phyloP scores from a whole-genome alignment of 2,329 filamentous ascomycete species.

The Gremmenia infestans region DNA sequence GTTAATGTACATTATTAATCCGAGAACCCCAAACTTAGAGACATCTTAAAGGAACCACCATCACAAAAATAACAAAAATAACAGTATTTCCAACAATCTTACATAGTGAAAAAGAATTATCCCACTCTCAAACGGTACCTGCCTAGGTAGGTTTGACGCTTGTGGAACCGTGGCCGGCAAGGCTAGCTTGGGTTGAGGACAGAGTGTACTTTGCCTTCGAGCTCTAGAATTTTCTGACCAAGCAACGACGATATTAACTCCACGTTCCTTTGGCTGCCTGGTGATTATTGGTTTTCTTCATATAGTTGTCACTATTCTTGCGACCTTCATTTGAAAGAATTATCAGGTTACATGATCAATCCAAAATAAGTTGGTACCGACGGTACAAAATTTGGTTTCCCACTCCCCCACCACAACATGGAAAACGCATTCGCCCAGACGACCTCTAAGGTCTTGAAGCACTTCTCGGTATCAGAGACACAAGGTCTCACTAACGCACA shows the following conservation, averaged over 20 bases:
- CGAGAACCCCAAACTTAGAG: too few species aligned
- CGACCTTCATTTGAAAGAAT: conserved; percentile 6
- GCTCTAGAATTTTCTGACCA: not conserved
- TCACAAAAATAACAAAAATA: too few species aligned
- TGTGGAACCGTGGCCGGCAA: too few species aligned
- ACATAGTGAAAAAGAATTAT: not conserved
- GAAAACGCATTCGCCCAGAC: conserved; percentile 58
- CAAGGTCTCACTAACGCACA: conserved; percentile 56
- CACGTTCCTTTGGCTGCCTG: conserved; percentile 4
- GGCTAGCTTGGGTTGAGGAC: not conserved
- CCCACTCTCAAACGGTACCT: not conserved
- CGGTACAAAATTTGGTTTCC: conserved; percentile 11
- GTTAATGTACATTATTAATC: too few species aligned
- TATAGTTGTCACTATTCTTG: conserved; percentile 5
- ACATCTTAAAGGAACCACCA: too few species aligned
- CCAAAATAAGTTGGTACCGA: conserved; percentile 12
- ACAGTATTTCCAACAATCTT: too few species aligned
- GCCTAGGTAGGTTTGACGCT: too few species aligned
- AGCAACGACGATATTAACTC: not conserved
- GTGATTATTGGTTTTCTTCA: not conserved
- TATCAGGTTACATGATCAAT: conserved; percentile 11
- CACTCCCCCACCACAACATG: conserved; percentile 38
- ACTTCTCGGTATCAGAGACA: conserved; percentile 51
- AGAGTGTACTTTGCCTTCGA: not conserved
- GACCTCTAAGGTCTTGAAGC: conserved; percentile 52